Evolutionary conservation across 495 filamentous ascomycete species (phyloP).

Genomic region (Podospora australis): DNA sequence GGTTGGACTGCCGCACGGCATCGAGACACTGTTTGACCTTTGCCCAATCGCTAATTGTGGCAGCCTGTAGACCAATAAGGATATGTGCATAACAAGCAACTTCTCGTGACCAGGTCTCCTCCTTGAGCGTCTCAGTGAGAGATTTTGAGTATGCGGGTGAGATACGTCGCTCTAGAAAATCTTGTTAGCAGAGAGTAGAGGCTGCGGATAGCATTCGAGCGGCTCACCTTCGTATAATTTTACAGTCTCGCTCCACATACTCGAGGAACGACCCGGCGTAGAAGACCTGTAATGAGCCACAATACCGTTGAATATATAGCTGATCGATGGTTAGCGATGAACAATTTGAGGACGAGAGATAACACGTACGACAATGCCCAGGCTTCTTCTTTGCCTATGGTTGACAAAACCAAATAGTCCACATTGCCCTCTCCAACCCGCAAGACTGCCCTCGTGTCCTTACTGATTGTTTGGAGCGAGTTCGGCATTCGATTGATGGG

Average conservation of each 20-base stretch:
- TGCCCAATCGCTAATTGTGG: slow-evolving; percentile 40
- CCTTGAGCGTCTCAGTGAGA: slow-evolving; percentile 40
- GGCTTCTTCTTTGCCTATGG: slow-evolving; percentile 44
- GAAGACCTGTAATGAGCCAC: slow-evolving; percentile 57
- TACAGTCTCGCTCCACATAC: slow-evolving; percentile 37
- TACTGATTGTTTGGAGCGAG: slow-evolving; percentile 48
- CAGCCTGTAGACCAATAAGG: slow-evolving; percentile 40
- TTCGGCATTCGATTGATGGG: slow-evolving; percentile 46
- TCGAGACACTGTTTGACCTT: slow-evolving; percentile 38
- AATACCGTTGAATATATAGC: slow-evolving; percentile 59
- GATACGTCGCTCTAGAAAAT: too few species aligned
- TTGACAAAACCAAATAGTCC: slow-evolving; percentile 45
- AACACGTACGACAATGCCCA: slow-evolving; percentile 40
- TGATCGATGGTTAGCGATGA: slow-evolving; percentile 27
- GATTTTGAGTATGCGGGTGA: slow-evolving; percentile 20
- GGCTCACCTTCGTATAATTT: slow-evolving; percentile 25
- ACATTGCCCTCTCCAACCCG: slow-evolving; percentile 40
- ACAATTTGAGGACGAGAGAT: slow-evolving; percentile 24
- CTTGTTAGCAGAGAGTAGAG: neutral
- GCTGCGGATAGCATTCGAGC: neutral
- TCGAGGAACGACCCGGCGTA: slow-evolving; percentile 54
- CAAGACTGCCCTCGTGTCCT: slow-evolving; percentile 47
- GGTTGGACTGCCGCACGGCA: slow-evolving; percentile 27
- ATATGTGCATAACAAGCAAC: slow-evolving; percentile 41
- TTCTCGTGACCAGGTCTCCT: slow-evolving; percentile 37